Base-by-base conservation (phyloP, 139 green algal species). In the Astrephomene gubernaculifera region DNA sequence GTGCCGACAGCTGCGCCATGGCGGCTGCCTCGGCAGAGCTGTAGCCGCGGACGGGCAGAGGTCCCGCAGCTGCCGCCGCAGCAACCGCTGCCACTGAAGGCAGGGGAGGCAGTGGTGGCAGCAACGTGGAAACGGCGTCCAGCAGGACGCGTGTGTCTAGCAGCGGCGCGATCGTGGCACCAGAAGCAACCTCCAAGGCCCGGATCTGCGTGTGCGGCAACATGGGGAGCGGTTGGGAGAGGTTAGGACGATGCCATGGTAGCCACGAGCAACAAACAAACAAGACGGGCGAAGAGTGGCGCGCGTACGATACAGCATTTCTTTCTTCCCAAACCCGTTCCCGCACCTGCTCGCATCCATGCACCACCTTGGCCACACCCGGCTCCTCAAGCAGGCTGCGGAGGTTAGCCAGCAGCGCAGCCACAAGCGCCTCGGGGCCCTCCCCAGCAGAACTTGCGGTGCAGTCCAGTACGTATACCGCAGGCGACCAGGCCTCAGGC, bases 281-380 rank as follows among this genome's bases (percentile, higher is more conserved):
- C 49, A 12, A 12, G 49, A 57, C 14, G 49, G 49, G 49, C 49
- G 17, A 57, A 12, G 49, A 57, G 49, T 57, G 49, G 49, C 17
- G 49, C 17, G 49, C 14, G 49, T 12, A 57, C 17, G 49, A 12
- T 57, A 57, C 17, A 57, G 17, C 14, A 17, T 57, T 12, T n/a
- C n/a, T n/a, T n/a, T n/a, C n/a, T n/a, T n/a, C n/a, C n/a, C n/a
- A n/a, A n/a, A 57, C 12, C 49, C 14, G 49, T 17, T 57, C 7
- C 31, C 33, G 21, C 4, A 84, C 78, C 78, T 84, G 78, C 43
- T 74, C 63, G 63, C 78, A 84, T 41, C 78, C 78, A 33, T 84
- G 78, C 41, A 74, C 63, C 61, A 84, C 78, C 63, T 84, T 84
- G 8, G 78, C 78, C 39, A 84, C 78, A 1, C 43, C 63, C 31